Evolutionary conservation across 140 eudicot species (phyloP).

Genomic region (Senecio squalidus): DNA sequence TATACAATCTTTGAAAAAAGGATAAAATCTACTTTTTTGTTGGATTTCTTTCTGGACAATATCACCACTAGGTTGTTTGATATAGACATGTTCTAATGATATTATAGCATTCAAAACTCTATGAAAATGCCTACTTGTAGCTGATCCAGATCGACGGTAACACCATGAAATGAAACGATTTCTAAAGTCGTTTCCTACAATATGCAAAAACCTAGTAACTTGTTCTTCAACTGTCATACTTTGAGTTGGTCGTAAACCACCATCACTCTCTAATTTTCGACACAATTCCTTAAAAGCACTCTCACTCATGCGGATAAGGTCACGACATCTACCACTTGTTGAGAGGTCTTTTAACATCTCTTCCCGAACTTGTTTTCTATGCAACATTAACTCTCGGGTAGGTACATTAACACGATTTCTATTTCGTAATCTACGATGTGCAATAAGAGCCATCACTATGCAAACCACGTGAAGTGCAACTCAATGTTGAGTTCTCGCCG

Average conservation of each 20-base stretch:
- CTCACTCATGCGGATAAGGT: not conserved
- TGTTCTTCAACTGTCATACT: too few relatives aligned
- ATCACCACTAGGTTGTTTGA: not conserved
- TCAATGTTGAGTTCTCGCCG: too few relatives aligned
- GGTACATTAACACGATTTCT: not conserved
- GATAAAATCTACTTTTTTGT: not conserved
- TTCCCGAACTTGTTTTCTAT: not conserved
- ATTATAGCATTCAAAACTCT: not conserved
- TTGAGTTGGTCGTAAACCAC: too few relatives aligned
- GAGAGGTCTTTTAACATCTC: not conserved
- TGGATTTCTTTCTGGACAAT: not conserved
- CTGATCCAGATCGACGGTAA: not conserved
- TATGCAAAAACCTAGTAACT: too few relatives aligned
- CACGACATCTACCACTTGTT: not conserved
- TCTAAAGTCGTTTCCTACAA: too few relatives aligned
- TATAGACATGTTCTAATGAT: not conserved
- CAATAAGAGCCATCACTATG: not conserved
- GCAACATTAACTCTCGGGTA: not conserved
- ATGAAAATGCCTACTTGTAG: slow-evolving; percentile 7
- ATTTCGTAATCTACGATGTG: not conserved
- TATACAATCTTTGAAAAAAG: slow-evolving; percentile 18
- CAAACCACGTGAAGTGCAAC: not conserved
- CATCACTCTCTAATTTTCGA: not conserved
- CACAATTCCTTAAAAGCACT: not conserved
- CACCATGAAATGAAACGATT: too few relatives aligned